Evolutionary conservation across 805 yeast species (phyloP).

Genomic region (Brettanomyces anomalus): DNA sequence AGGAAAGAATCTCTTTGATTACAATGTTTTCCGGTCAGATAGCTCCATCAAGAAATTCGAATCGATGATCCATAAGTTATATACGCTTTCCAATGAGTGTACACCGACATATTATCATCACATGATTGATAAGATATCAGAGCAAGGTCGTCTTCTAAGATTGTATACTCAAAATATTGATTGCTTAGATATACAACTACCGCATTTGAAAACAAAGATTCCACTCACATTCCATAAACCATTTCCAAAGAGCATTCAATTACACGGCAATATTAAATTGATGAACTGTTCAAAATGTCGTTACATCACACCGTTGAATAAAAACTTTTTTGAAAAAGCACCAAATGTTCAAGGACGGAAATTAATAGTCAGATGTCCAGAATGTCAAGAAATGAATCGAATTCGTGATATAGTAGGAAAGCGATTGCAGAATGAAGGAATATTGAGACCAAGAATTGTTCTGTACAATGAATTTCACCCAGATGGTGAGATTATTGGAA

Average conservation of each 20-base stretch:
- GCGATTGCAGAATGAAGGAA: slow-evolving; percentile 54
- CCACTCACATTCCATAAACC: slow-evolving; percentile 33
- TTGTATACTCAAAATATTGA: slow-evolving; percentile 88
- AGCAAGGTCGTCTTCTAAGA: slow-evolving; percentile 55
- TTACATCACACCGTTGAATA: slow-evolving; percentile 43
- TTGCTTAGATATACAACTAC: slow-evolving; percentile 57
- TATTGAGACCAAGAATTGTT: slow-evolving; percentile 56
- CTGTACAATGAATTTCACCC: slow-evolving; percentile 74
- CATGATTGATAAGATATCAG: slow-evolving; percentile 49
- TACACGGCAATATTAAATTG: slow-evolving; percentile 72
- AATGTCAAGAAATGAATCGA: slow-evolving; percentile 50
- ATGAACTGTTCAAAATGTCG: slow-evolving; percentile 75
- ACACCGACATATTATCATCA: slow-evolving; percentile 69
- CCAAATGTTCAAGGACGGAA: slow-evolving; percentile 8
- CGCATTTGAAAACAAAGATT: slow-evolving; percentile 36
- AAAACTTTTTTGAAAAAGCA: slow-evolving; percentile 33
- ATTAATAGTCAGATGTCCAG: slow-evolving; percentile 48
- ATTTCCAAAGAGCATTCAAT: slow-evolving; percentile 56
- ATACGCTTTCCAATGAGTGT: slow-evolving; percentile 43
- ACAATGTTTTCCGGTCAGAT: slow-evolving; percentile 60
- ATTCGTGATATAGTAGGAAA: slow-evolving; percentile 54
- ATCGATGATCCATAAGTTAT: slow-evolving; percentile 58
- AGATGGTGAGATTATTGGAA: slow-evolving; percentile 81
- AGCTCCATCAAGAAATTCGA: slow-evolving; percentile 59
- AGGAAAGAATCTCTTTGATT: slow-evolving; percentile 63